Base-by-base conservation (phyloP, 306 rosid genomes). In the Elaeagnus macrophylla region DNA sequence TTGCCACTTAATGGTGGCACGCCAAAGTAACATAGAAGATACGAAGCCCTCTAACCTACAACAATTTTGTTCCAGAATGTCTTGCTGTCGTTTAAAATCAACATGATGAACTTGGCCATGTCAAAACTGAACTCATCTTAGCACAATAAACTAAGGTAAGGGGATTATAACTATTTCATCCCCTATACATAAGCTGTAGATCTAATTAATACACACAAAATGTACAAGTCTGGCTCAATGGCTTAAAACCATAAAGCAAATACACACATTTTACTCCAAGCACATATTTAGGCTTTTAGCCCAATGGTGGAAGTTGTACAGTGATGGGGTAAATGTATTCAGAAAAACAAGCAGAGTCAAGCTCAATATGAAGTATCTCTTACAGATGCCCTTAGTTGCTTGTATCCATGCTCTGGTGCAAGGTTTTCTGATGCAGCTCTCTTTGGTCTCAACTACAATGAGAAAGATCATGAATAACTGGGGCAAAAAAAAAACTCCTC, bases 381-480 rank as follows among this genome's bases (percentile, higher is more conserved):
- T 38, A 14, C 47, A 19, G 95, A 87, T 25, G 73, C 67, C 64
- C 86, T 81, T 0, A 73, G 83, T 73, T 74, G 89, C 76, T 87
- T 87, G 79, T 67, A 63, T 70, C 86, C 94, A 75, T 81, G 94
- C 67, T 75, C 73, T 0, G 89, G 94, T 59, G 66, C 59, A 56
- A 83, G 86, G 65, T 68, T 71, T 59, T 82, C 89, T 13, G 95
- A 58, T 17, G 95, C 89, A 41, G 94, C 86, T 71, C 89, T 72
- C 74, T 87, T 87, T 32, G 79, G 88, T 62, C 76, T 82, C 78
- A 82, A 61, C 95, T 86, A 85, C 86, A 72, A 67, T 37, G 18
- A 38, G 57, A 72, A 72, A 61, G 13, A 36, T 17, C 45, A 37
- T 53, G 5, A 25, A 25, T 25, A 25, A 25, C 32, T n/a, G n/a